A percentile compares a stretch with the other conserved stretches of the same genome.
Conservation (phyloP, 306 rosid genomes). For the Arachis hypogaea region DNA sequence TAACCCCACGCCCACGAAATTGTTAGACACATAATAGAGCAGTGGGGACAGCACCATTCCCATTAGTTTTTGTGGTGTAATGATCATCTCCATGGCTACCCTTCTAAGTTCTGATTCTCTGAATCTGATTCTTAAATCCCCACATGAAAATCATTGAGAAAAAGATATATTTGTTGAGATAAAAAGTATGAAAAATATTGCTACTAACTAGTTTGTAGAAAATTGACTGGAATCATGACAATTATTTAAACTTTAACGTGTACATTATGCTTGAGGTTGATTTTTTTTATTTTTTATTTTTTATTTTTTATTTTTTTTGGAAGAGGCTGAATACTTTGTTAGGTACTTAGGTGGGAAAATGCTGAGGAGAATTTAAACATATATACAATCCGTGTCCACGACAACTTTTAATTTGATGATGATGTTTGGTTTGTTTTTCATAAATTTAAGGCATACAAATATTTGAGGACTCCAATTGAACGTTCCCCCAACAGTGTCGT, state of each 20-base stretch:
- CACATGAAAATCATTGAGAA: neutral
- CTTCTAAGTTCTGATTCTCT: neutral
- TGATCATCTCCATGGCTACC: neutral
- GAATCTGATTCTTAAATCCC: neutral
- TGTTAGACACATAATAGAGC: neutral
- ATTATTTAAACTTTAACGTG: neutral
- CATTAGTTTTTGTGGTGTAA: neutral
- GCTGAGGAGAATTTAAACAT: neutral
- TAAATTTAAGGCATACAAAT: neutral
- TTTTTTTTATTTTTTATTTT: no score
- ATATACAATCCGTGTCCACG: neutral
- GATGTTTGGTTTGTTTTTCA: neutral
- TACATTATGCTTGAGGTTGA: neutral
- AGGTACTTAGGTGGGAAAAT: neutral
- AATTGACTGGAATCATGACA: neutral
- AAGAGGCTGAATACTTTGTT: no score
- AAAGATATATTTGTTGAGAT: neutral
- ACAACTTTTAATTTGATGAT: neutral
- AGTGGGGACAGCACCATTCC: neutral
- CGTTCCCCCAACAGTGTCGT: neutral
- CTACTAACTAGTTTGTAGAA: neutral
- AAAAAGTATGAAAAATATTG: neutral
- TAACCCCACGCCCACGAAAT: slow-evolving; percentile 1
- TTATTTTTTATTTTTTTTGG: no score
- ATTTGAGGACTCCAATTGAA: neutral